A percentile compares a stretch with the other conserved stretches of the same genome.
Evolutionary conservation across 345 rosid species (phyloP).

Genomic region (Eucalyptus pumila): DNA sequence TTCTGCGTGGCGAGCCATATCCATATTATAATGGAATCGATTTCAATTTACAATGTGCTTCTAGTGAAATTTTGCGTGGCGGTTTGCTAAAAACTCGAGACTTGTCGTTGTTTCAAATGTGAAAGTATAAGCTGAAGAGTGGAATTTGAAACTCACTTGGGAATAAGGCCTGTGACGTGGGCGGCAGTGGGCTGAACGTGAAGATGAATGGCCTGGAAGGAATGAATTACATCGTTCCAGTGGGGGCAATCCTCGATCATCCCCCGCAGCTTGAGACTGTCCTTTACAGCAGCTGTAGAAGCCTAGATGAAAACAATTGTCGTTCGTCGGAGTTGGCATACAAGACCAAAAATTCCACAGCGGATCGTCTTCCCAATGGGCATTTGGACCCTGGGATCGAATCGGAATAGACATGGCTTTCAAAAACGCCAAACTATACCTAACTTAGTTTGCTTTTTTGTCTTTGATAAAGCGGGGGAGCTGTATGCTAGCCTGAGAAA

Average conservation of each 20-base stretch:
- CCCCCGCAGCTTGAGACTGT: not conserved
- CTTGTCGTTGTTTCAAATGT: not conserved
- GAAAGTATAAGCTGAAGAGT: not conserved
- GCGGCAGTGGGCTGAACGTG: not conserved
- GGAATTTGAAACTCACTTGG: not conserved
- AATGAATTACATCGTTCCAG: not conserved
- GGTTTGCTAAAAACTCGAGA: not conserved
- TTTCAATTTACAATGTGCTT: not conserved
- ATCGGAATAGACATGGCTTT: not conserved
- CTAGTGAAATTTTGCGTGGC: not conserved
- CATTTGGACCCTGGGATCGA: not conserved
- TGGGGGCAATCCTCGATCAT: not conserved
- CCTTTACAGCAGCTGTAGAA: not conserved
- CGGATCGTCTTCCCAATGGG: not conserved
- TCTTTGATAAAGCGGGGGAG: not conserved
- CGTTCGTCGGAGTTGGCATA: not conserved
- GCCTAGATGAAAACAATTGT: not conserved
- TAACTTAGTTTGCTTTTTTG: not conserved
- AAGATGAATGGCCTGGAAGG: not conserved
- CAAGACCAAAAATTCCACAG: not conserved
- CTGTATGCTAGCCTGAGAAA: not conserved
- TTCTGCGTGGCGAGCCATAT: not conserved
- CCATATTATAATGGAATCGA: not conserved
- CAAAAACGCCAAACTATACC: not conserved
- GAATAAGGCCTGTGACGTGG: not conserved